phyloP scores from a whole-genome alignment of 1,284 basidiomycete genomes.

The Cryptococcus neoformans region DNA sequence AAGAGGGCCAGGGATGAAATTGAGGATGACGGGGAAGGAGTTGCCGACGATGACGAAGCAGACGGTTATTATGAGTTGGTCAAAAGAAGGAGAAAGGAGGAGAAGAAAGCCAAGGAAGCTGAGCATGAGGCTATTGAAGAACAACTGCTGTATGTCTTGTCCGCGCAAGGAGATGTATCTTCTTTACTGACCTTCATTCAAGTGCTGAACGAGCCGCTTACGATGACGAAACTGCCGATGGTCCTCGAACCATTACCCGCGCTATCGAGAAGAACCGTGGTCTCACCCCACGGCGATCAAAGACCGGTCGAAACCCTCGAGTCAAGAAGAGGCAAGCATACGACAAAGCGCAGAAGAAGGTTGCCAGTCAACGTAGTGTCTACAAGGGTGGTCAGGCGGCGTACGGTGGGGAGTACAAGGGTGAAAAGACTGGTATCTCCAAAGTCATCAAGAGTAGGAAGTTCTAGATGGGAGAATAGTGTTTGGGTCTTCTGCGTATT shows the following conservation, averaged over 20 bases:
- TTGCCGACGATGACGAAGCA: conserved; percentile 50
- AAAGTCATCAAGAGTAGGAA: conserved; percentile 80
- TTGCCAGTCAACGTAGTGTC: conserved; percentile 79
- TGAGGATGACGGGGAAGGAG: conserved; percentile 51
- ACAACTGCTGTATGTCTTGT: conserved; percentile 59
- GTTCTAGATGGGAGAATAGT: conserved; percentile 45
- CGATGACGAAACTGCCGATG: conserved; percentile 57
- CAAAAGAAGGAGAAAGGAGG: conserved; percentile 65
- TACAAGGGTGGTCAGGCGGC: conserved; percentile 75
- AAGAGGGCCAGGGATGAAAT: conserved; percentile 51
- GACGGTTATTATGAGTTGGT: conserved; percentile 87
- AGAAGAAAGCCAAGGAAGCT: conserved; percentile 72
- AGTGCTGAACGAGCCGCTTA: conserved; percentile 46
- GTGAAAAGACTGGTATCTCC: conserved; percentile 70
- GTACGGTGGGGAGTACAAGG: conserved; percentile 51
- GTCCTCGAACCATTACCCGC: conserved; percentile 80
- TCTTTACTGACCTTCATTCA: neutral
- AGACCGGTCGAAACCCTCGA: conserved; percentile 84
- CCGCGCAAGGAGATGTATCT: neutral
- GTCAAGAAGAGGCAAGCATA: conserved; percentile 92
- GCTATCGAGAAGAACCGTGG: conserved; percentile 91
- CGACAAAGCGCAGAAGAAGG: conserved; percentile 89
- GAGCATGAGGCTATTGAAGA: conserved; percentile 68
- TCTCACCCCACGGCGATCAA: conserved; percentile 79
- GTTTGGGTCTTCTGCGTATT: neutral